These are phyloP conservation scores for Fragilariopsis cylindrus DNA, from an alignment of 108 stramenopile species.

Conservation along the genomic window DNA sequence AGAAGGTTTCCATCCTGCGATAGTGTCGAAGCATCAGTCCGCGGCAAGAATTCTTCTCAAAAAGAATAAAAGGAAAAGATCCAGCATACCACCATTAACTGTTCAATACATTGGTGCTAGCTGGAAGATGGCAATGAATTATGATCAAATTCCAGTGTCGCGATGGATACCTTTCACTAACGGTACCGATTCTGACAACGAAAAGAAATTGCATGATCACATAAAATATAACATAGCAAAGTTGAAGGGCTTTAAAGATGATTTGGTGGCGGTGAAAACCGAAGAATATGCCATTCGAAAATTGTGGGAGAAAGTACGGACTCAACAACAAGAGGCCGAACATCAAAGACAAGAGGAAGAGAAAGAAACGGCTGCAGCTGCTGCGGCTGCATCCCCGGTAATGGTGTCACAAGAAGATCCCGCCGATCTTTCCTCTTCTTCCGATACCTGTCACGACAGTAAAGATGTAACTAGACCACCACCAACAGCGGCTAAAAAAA, in stretches of 20 bases:
- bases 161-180: constrained; percentile 4
- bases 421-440: neutral
- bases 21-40: neutral
- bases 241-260: neutral
- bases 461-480: constrained; percentile 1
- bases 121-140: neutral
- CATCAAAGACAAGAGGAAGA: neutral
- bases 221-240: neutral
- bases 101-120: constrained; percentile 11
- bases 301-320: constrained; percentile 11
- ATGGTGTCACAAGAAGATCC: neutral
- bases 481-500: neutral
- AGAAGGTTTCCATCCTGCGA: neutral
- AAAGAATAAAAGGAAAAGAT: neutral
- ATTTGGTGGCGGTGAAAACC: constrained; percentile 10
- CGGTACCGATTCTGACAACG: neutral
- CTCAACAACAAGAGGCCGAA: neutral
- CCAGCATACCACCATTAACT: neutral
- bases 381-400: neutral
- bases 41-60: constrained; percentile 6
- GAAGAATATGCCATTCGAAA: constrained; percentile 15
- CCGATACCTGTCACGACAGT: neutral
- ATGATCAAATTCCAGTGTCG: constrained; percentile 5
- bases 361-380: neutral
- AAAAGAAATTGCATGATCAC: neutral